Evolutionary conservation across 2,329 filamentous ascomycete genomes (phyloP).

Genomic region (Phoma sp.): DNA sequence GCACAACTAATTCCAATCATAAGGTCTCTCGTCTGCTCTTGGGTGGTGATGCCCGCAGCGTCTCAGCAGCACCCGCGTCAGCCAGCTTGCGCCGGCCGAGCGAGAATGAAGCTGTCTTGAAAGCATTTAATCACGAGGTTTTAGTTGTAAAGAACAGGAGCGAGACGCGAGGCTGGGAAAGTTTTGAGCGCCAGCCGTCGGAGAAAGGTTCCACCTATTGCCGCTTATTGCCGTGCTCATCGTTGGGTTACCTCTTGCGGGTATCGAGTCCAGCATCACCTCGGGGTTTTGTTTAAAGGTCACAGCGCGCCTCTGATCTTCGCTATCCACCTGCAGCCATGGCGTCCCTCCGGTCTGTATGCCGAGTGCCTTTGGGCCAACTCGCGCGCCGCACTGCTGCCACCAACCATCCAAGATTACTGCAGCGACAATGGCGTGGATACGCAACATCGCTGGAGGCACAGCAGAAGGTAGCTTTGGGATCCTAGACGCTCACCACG

Average conservation of each 20-base stretch:
- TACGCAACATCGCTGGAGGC: conserved; percentile 53
- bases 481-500: neutral
- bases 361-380: conserved; percentile 49
- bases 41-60: conserved; percentile 57
- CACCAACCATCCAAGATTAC: conserved; percentile 40
- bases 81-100: conserved; percentile 55
- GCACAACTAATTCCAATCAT: conserved; percentile 55
- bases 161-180: conserved; percentile 21
- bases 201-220: conserved; percentile 22
- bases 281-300: conserved; percentile 27
- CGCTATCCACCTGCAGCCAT: conserved; percentile 38
- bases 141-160: conserved; percentile 72
- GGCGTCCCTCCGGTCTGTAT: conserved; percentile 50
- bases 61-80: conserved; percentile 57
- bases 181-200: conserved; percentile 27
- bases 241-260: conserved; percentile 32
- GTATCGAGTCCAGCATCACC: conserved; percentile 29
- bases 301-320: conserved; percentile 19
- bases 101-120: conserved; percentile 62
- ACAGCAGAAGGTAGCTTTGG: conserved; percentile 55
- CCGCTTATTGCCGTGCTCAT: conserved; percentile 18
- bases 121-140: conserved; percentile 79
- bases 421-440: conserved; percentile 47
- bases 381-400: conserved; percentile 40
- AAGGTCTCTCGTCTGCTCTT: conserved; percentile 52